Percentiles rank a stretch among this genome's conserved stretches.
These are phyloP conservation scores for Saturnispora ahearnii DNA, from an alignment of 805 yeast genomes.

Conservation along the genomic window DNA sequence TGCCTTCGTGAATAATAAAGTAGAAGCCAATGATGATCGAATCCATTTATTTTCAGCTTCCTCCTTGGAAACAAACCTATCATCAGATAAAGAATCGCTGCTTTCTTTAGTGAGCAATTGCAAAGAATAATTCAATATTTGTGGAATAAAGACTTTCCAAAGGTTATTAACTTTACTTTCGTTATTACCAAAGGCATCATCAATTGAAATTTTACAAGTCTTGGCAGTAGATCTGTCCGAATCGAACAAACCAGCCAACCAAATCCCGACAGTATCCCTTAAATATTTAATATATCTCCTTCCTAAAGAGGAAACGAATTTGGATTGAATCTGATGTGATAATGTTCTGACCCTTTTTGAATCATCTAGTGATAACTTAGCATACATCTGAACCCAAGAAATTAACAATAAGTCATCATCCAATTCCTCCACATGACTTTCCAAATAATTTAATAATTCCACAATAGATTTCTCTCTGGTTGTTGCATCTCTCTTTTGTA, in stretches of 20 bases:
- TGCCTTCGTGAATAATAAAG: constrained; percentile 35
- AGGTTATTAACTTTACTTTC: constrained; percentile 46
- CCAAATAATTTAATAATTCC: constrained; percentile 38
- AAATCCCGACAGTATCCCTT: constrained; percentile 61
- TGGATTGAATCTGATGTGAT: constrained; percentile 59
- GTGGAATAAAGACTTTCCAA: constrained; percentile 51
- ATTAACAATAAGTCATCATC: constrained; percentile 48
- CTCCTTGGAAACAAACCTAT: constrained; percentile 54
- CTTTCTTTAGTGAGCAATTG: constrained; percentile 49
- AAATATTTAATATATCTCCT: constrained; percentile 57
- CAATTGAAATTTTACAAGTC: constrained; percentile 39
- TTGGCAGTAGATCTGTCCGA: constrained; percentile 52
- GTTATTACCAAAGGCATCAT: constrained; percentile 46
- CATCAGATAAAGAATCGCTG: constrained; percentile 61
- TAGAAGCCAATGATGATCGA: constrained; percentile 43
- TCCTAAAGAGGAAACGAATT: constrained; percentile 39
- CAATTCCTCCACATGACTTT: constrained; percentile 18
- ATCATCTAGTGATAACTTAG: constrained; percentile 67
- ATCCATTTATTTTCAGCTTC: constrained; percentile 59
- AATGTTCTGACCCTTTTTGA: constrained; percentile 53
- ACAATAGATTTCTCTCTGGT: constrained; percentile 74
- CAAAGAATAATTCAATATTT: constrained; percentile 45
- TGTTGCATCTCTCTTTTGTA: constrained; percentile 71
- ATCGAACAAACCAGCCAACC: constrained; percentile 69
- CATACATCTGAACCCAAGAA: constrained; percentile 74